Conservation (phyloP, 2,329 filamentous ascomycete genomes). For the Ophiostoma quercus region DNA sequence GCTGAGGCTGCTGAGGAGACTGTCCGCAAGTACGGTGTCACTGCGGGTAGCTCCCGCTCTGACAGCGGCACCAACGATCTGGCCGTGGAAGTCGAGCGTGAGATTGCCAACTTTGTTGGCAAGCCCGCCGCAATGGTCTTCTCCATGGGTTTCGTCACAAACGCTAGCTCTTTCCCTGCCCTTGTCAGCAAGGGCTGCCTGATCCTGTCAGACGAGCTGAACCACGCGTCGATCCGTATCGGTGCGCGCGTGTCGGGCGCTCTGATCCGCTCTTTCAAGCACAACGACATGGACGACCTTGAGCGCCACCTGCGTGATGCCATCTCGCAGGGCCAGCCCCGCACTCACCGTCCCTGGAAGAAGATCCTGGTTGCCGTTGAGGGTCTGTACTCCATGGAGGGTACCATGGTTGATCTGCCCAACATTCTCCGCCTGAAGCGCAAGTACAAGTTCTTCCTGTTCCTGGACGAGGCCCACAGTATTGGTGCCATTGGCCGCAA, state of each 20-base stretch:
- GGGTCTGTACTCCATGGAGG: slow-evolving; percentile 98
- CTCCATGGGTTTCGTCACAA: slow-evolving; percentile 98
- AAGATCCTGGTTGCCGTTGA: slow-evolving; percentile 97
- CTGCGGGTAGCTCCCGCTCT: slow-evolving; percentile 70
- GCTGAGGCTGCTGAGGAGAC: slow-evolving; percentile 86
- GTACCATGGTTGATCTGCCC: slow-evolving; percentile 96
- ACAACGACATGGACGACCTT: slow-evolving; percentile 89
- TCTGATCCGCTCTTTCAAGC: slow-evolving; percentile 93
- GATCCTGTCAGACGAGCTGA: slow-evolving; percentile 93
- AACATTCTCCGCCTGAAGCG: slow-evolving; percentile 80
- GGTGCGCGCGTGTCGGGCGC: slow-evolving; percentile 90
- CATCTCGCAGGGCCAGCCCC: slow-evolving; percentile 93
- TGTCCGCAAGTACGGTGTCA: slow-evolving; percentile 79
- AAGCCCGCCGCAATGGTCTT: slow-evolving; percentile 95
- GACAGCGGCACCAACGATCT: slow-evolving; percentile 86
- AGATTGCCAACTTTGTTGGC: slow-evolving; percentile 86
- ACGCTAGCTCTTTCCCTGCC: slow-evolving; percentile 86
- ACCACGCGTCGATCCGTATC: slow-evolving; percentile 95
- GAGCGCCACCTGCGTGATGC: slow-evolving; percentile 82
- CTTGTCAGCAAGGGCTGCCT: slow-evolving; percentile 88
- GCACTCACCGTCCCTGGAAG: slow-evolving; percentile 98
- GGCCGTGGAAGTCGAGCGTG: slow-evolving; percentile 79
- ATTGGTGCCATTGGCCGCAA: slow-evolving; percentile 84
- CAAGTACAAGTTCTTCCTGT: slow-evolving; percentile 95
- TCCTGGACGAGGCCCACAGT: slow-evolving; percentile 94